Evolutionary conservation across 306 rosid species (phyloP).

Genomic region (Vigna hirtella): DNA sequence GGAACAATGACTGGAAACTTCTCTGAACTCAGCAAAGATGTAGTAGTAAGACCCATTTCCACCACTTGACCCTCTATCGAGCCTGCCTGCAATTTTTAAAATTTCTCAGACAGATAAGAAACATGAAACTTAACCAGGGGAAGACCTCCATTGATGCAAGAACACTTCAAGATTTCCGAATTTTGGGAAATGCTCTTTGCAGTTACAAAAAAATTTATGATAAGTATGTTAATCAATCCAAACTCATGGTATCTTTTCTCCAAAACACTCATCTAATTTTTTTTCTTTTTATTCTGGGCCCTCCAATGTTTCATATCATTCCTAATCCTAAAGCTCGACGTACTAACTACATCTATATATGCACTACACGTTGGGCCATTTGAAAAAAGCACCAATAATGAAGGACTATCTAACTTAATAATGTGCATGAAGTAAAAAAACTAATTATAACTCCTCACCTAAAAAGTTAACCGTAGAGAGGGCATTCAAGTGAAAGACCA

Average conservation of each 20-base stretch:
- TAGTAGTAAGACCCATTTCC: slow-evolving; percentile 92
- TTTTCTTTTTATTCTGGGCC: background rate
- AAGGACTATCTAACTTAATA: background rate
- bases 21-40: slow-evolving; percentile 84
- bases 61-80: slow-evolving; percentile 91
- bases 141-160: slow-evolving; percentile 13
- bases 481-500: slow-evolving; percentile 2
- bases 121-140: slow-evolving; percentile 23
- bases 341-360: slow-evolving; percentile 20
- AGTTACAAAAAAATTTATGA: slow-evolving; percentile 2
- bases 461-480: slow-evolving; percentile 10
- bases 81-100: slow-evolving; percentile 75
- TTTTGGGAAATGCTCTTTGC: slow-evolving; percentile 17
- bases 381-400: slow-evolving; percentile 2
- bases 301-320: slow-evolving; percentile 33
- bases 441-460: slow-evolving; percentile 16
- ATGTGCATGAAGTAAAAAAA: slow-evolving; percentile 8
- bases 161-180: slow-evolving; percentile 20
- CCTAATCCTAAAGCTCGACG: slow-evolving; percentile 10
- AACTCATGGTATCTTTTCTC: background rate
- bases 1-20: slow-evolving; percentile 92
- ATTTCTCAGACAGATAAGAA: slow-evolving; percentile 26
- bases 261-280: slow-evolving; percentile 9
- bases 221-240: background rate
- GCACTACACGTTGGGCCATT: slow-evolving; percentile 2